Percentiles rank a stretch among this genome's conserved stretches.
phyloP scores from a whole-genome alignment of 2,329 filamentous ascomycete species.

The Chaetomium olivaceum region DNA sequence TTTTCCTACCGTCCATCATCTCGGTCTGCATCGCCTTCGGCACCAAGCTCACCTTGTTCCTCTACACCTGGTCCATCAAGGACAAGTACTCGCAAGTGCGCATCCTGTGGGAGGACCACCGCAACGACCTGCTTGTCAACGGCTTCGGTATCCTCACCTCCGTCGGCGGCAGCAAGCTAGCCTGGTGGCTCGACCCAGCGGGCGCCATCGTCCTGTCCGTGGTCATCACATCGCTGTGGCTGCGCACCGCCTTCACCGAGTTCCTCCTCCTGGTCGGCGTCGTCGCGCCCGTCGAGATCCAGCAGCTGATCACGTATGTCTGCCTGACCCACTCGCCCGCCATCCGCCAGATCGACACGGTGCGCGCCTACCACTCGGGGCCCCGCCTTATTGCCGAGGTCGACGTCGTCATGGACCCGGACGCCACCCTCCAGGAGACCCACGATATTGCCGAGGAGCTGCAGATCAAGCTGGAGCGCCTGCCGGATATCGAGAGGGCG shows the following conservation, averaged over 20 bases:
- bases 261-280: slow-evolving; percentile 91
- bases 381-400: slow-evolving; percentile 91
- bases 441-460: slow-evolving; percentile 94
- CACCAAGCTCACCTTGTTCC: slow-evolving; percentile 80
- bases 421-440: slow-evolving; percentile 70
- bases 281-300: slow-evolving; percentile 77
- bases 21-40: slow-evolving; percentile 80
- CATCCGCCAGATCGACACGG: slow-evolving; percentile 88
- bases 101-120: slow-evolving; percentile 95
- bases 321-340: slow-evolving; percentile 85
- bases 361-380: slow-evolving; percentile 88
- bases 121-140: slow-evolving; percentile 97
- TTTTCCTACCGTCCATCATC: slow-evolving; percentile 81
- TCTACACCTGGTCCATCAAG: slow-evolving; percentile 90
- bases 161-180: slow-evolving; percentile 83
- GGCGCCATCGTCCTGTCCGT: slow-evolving; percentile 83
- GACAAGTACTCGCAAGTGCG: slow-evolving; percentile 89
- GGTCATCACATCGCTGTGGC: slow-evolving; percentile 78
- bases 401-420: slow-evolving; percentile 88
- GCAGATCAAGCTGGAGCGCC: slow-evolving; percentile 88
- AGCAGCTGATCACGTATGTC: slow-evolving; percentile 95
- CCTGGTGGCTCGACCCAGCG: slow-evolving; percentile 93
- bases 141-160: slow-evolving; percentile 89
- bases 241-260: slow-evolving; percentile 80
- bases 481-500: slow-evolving; percentile 88